Conservation (phyloP, 306 rosid genomes). For the Purshia tridentata region DNA sequence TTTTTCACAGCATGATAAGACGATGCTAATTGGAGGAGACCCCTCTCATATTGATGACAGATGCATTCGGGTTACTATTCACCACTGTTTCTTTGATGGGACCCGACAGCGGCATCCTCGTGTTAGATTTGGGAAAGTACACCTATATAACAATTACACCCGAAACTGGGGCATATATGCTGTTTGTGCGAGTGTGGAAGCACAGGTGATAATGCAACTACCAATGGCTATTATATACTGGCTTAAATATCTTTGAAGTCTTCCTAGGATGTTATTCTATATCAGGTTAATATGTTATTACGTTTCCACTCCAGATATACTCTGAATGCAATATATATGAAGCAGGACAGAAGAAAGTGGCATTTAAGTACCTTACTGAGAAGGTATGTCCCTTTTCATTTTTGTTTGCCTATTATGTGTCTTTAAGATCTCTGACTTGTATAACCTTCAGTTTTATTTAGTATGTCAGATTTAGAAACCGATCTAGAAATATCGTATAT, state of each 20-base stretch:
- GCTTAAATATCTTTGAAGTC: not conserved
- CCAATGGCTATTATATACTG: slow-evolving; percentile 1
- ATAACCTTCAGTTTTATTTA: not conserved
- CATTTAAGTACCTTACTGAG: slow-evolving; percentile 76
- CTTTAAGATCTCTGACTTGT: slow-evolving; percentile 1
- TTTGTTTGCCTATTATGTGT: not conserved
- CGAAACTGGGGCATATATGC: slow-evolving; percentile 99
- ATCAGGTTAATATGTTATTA: not conserved
- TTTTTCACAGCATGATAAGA: slow-evolving; percentile 80
- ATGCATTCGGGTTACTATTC: slow-evolving; percentile 86
- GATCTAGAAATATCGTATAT: not conserved
- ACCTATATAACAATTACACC: slow-evolving; percentile 83
- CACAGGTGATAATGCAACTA: slow-evolving; percentile 54
- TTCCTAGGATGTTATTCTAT: slow-evolving; percentile 5
- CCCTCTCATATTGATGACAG: slow-evolving; percentile 71
- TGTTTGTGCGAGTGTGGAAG: slow-evolving; percentile 95
- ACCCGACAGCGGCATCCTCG: slow-evolving; percentile 96
- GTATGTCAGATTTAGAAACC: not conserved
- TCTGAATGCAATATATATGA: slow-evolving; percentile 92
- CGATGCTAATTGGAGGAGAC: slow-evolving; percentile 90
- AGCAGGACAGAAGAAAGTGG: slow-evolving; percentile 91
- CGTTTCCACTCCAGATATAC: slow-evolving; percentile 56
- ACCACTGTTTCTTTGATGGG: slow-evolving; percentile 92
- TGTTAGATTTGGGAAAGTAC: slow-evolving; percentile 83
- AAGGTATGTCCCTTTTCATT: slow-evolving; percentile 53